Evolutionary conservation across 495 filamentous ascomycete species (phyloP).

Genomic region (Penicillium parvum): DNA sequence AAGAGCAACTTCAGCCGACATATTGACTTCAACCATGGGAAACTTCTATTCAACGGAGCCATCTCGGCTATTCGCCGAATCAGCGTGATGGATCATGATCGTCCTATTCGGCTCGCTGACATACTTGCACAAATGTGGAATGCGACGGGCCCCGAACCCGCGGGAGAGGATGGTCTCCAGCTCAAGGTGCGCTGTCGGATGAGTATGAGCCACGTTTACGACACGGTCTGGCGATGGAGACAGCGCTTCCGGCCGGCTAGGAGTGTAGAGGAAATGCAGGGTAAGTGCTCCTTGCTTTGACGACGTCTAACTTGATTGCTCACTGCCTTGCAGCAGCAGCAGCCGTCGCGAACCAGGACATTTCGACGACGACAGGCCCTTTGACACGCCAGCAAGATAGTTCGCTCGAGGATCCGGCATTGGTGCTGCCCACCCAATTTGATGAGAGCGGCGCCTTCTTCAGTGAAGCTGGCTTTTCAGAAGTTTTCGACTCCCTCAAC

Average conservation of each 20-base stretch:
- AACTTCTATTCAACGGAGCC: conserved; percentile 68
- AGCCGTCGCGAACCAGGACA: conserved; percentile 26
- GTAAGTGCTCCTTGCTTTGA: conserved; percentile 18
- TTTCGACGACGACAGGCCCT: conserved; percentile 25
- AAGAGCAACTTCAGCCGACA: conserved; percentile 70
- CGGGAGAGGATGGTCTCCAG: conserved; percentile 37
- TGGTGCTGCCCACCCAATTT: conserved; percentile 41
- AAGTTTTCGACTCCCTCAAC: conserved; percentile 46
- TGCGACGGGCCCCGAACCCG: conserved; percentile 31
- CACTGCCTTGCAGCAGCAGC: conserved; percentile 16
- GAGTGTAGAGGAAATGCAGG: conserved; percentile 39
- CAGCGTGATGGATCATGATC: conserved; percentile 80
- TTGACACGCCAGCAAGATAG: conserved; percentile 27
- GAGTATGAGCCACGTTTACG: conserved; percentile 51
- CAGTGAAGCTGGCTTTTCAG: conserved; percentile 43
- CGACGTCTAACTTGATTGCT: conserved; percentile 4
- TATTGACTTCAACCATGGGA: conserved; percentile 68
- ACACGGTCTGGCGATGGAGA: conserved; percentile 48
- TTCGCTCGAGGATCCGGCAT: conserved; percentile 28
- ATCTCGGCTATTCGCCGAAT: conserved; percentile 74
- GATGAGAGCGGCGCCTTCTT: conserved; percentile 41
- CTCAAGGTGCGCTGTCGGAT: conserved; percentile 46
- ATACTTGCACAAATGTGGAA: conserved; percentile 50
- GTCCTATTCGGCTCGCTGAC: conserved; percentile 55
- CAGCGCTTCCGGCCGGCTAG: conserved; percentile 43